phyloP scores from a whole-genome alignment of 495 filamentous ascomycete species.

The Aspergillus biplanus region DNA sequence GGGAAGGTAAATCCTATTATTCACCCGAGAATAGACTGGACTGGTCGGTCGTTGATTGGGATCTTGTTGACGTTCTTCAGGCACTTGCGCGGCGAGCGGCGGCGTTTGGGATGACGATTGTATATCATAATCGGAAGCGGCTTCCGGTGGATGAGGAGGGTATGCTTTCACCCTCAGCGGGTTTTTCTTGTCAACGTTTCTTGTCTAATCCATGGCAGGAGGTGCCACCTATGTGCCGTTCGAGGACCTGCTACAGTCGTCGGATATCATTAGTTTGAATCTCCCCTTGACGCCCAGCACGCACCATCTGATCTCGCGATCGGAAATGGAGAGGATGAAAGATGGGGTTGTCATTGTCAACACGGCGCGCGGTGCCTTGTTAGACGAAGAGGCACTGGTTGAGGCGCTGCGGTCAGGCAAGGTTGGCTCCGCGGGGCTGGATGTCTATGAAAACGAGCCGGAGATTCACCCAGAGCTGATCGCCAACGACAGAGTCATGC shows the following conservation, averaged over 20 bases:
- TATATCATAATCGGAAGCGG: slow-evolving; percentile 62
- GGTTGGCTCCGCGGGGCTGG: slow-evolving; percentile 51
- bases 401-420: slow-evolving; percentile 51
- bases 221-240: slow-evolving; percentile 51
- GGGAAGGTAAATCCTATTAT: slow-evolving; percentile 34
- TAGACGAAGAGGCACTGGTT: slow-evolving; percentile 61
- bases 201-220: no score
- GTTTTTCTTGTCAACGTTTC: no score
- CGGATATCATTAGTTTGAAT: slow-evolving; percentile 67
- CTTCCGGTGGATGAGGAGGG: no score
- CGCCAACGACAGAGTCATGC: slow-evolving; percentile 33
- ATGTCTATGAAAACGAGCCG: slow-evolving; percentile 62
- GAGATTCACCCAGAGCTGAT: slow-evolving; percentile 50
- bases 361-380: slow-evolving; percentile 58
- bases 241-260: slow-evolving; percentile 55
- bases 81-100: slow-evolving; percentile 35
- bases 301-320: slow-evolving; percentile 55
- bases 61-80: slow-evolving; percentile 8
- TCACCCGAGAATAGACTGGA: no score
- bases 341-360: slow-evolving; percentile 61
- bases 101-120: slow-evolving; percentile 55
- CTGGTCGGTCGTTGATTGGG: no score
- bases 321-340: slow-evolving; percentile 61
- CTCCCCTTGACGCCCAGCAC: slow-evolving; percentile 57
- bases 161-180: no score